Evolutionary conservation across 2,329 filamentous ascomycete genomes (phyloP).

Genomic region (Aspergillus thermomutatus): DNA sequence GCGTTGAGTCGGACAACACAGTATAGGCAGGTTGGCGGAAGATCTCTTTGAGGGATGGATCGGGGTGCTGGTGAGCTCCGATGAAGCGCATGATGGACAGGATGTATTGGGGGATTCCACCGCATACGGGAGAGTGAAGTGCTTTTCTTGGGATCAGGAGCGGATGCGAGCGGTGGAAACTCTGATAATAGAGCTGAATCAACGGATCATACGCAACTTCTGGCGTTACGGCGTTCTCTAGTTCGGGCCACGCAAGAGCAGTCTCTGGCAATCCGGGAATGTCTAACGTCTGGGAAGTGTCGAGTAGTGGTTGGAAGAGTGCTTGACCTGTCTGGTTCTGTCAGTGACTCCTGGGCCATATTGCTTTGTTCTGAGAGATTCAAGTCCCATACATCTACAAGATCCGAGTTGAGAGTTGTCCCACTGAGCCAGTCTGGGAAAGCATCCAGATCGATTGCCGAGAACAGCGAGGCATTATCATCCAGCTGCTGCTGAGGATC

Average conservation of each 20-base stretch:
- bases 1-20: slow-evolving; percentile 8
- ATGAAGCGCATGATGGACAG: slow-evolving; percentile 49
- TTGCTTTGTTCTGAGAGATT: not conserved
- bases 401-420: slow-evolving; percentile 7
- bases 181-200: slow-evolving; percentile 48
- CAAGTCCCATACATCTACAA: slow-evolving; percentile 7
- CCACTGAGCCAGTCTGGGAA: slow-evolving; percentile 14
- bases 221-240: not conserved
- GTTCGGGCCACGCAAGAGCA: slow-evolving; percentile 1
- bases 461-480: slow-evolving; percentile 8
- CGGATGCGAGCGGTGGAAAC: slow-evolving; percentile 51
- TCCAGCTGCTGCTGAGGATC: slow-evolving; percentile 5
- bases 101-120: slow-evolving; percentile 41
- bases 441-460: not conserved
- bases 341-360: not conserved
- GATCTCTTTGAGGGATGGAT: slow-evolving; percentile 20
- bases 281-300: slow-evolving; percentile 3
- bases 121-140: slow-evolving; percentile 18
- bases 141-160: slow-evolving; percentile 46
- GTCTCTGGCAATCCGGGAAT: slow-evolving; percentile 8
- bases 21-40: slow-evolving; percentile 17
- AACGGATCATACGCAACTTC: slow-evolving; percentile 25
- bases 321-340: slow-evolving; percentile 6
- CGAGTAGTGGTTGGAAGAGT: slow-evolving; percentile 9
- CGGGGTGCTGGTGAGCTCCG: slow-evolving; percentile 47